These are phyloP conservation scores for Bacidia gigantensis DNA, from an alignment of 495 filamentous ascomycete genomes.

Conservation along the genomic window DNA sequence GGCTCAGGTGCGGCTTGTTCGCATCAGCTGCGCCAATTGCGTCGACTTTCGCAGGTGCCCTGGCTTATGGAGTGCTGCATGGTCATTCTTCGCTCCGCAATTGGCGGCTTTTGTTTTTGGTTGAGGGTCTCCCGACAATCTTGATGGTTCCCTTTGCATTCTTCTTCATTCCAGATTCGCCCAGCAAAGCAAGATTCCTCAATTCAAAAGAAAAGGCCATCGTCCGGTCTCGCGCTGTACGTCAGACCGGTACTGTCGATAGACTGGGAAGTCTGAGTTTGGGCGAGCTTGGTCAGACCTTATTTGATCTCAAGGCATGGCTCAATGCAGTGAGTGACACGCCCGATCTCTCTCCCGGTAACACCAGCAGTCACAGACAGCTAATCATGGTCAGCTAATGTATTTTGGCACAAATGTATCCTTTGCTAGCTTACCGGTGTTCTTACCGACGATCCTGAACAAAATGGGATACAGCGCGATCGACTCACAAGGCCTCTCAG, in stretches of 20 bases:
- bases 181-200: slow-evolving; percentile 44
- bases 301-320: slow-evolving; percentile 34
- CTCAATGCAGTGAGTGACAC: slow-evolving; percentile 5
- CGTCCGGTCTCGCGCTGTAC: slow-evolving; percentile 37
- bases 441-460: slow-evolving; percentile 47
- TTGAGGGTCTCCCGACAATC: slow-evolving; percentile 51
- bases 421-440: slow-evolving; percentile 53
- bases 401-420: slow-evolving; percentile 18
- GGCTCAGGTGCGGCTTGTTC: slow-evolving; percentile 46
- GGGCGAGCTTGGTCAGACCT: slow-evolving; percentile 29
- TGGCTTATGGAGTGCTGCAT: slow-evolving; percentile 51
- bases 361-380: no score
- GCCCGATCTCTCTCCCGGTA: not conserved
- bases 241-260: slow-evolving; percentile 35
- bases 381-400: no score
- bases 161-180: slow-evolving; percentile 43
- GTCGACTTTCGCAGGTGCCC: slow-evolving; percentile 48
- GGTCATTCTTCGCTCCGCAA: slow-evolving; percentile 37
- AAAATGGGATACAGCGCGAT: slow-evolving; percentile 45
- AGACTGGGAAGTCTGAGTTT: slow-evolving; percentile 30
- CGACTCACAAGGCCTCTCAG: slow-evolving; percentile 47
- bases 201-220: slow-evolving; percentile 41
- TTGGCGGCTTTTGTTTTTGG: slow-evolving; percentile 53
- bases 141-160: slow-evolving; percentile 38
- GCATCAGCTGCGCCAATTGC: slow-evolving; percentile 50